These are phyloP conservation scores for Mycosphaerella arachidis DNA, from an alignment of 2,329 filamentous ascomycete species.

Conservation along the genomic window DNA sequence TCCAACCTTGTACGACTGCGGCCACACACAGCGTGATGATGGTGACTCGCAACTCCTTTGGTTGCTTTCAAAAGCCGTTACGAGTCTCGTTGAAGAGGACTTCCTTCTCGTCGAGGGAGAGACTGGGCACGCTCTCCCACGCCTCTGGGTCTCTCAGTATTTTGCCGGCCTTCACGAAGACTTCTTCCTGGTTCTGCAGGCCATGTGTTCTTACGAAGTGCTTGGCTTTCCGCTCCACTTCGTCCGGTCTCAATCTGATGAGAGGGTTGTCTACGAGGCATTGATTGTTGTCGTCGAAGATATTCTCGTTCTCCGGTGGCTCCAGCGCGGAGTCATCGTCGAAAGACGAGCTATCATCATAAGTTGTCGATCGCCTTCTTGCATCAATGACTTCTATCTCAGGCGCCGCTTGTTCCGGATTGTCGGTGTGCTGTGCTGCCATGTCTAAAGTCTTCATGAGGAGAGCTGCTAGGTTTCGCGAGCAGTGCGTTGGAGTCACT, in stretches of 20 bases:
- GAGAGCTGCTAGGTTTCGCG: not conserved
- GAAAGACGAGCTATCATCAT: not conserved
- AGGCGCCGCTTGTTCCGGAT: not conserved
- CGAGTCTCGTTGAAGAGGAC: slow-evolving; percentile 15
- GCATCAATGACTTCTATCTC: not conserved
- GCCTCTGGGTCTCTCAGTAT: slow-evolving; percentile 26
- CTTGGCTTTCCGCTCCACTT: slow-evolving; percentile 15
- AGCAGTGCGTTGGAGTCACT: not conserved
- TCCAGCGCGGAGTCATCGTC: not conserved
- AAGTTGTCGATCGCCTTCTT: not conserved
- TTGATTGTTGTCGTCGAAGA: slow-evolving; percentile 18
- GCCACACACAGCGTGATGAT: slow-evolving; percentile 33
- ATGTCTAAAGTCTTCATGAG: not conserved
- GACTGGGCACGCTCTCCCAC: slow-evolving; percentile 21
- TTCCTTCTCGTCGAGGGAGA: slow-evolving; percentile 23
- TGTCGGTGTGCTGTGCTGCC: not conserved
- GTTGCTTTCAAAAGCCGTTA: slow-evolving; percentile 27
- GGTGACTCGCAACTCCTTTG: slow-evolving; percentile 31
- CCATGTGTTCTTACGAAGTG: slow-evolving; percentile 13
- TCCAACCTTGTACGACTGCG: slow-evolving; percentile 34
- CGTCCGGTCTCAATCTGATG: slow-evolving; percentile 10
- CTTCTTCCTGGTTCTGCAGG: slow-evolving; percentile 13
- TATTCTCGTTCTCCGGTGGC: not conserved
- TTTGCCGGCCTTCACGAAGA: slow-evolving; percentile 25
- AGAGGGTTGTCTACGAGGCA: slow-evolving; percentile 25